Evolutionary conservation across 495 filamentous ascomycete genomes (phyloP).

Genomic region (Podospora anserina): DNA sequence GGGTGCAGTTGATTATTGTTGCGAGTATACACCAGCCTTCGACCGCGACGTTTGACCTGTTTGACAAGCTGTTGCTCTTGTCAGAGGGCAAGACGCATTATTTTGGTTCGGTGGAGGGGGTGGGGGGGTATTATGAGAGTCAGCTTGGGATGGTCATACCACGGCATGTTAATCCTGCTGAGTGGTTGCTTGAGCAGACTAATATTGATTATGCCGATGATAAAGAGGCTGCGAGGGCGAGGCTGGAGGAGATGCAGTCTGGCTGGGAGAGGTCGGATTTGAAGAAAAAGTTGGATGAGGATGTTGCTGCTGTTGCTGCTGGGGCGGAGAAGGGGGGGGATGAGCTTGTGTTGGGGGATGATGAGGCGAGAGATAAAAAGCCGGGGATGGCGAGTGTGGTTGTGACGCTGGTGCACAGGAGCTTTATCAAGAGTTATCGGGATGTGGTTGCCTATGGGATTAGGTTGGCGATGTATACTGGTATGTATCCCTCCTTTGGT

Average conservation of each 20-base stretch:
- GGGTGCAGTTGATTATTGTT: slow-evolving; percentile 62
- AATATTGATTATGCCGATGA: slow-evolving; percentile 65
- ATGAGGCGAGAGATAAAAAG: slow-evolving; percentile 24
- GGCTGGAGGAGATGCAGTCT: slow-evolving; percentile 42
- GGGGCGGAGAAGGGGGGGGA: slow-evolving; percentile 9
- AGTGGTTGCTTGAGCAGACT: slow-evolving; percentile 69
- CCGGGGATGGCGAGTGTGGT: slow-evolving; percentile 27
- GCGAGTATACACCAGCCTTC: slow-evolving; percentile 82
- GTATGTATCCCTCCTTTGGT: slow-evolving; percentile 31
- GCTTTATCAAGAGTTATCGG: slow-evolving; percentile 75
- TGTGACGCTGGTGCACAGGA: slow-evolving; percentile 59
- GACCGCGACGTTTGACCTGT: slow-evolving; percentile 69
- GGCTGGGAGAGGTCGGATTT: slow-evolving; percentile 39
- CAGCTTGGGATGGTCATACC: slow-evolving; percentile 58
- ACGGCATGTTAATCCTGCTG: slow-evolving; percentile 68
- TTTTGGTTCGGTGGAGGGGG: slow-evolving; percentile 54
- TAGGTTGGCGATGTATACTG: slow-evolving; percentile 76
- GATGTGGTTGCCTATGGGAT: slow-evolving; percentile 82
- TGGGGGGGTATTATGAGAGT: slow-evolving; percentile 55
- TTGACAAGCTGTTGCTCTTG: slow-evolving; percentile 73
- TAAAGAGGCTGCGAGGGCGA: slow-evolving; percentile 37
- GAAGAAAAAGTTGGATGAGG: slow-evolving; percentile 14
- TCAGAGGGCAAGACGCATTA: slow-evolving; percentile 67
- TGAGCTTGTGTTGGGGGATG: background rate
- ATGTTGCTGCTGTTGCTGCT: slow-evolving; percentile 17